Evolutionary conservation across 1,284 basidiomycete genomes (phyloP).

Genomic region (Sporisorium iseilematis-ciliati): DNA sequence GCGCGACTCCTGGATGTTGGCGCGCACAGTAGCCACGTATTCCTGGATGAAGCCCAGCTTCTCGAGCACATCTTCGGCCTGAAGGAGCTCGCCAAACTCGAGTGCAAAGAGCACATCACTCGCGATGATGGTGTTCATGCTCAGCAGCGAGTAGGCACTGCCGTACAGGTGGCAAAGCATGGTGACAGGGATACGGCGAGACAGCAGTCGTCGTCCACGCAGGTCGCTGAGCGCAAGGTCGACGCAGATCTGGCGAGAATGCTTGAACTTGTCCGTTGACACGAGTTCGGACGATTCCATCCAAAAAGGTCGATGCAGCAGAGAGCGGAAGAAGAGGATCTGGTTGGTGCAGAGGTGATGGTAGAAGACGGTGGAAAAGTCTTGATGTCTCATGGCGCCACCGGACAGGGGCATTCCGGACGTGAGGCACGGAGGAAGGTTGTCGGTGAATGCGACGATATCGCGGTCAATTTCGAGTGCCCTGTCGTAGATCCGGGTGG

Average conservation of each 20-base stretch:
- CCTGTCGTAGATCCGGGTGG: slow-evolving; percentile 31
- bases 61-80: slow-evolving; percentile 37
- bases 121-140: slow-evolving; percentile 52
- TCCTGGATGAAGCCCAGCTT: slow-evolving; percentile 47
- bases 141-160: slow-evolving; percentile 44
- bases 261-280: slow-evolving; percentile 22
- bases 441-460: slow-evolving; percentile 29
- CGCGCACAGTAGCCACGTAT: slow-evolving; percentile 38
- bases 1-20: slow-evolving; percentile 49
- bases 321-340: slow-evolving; percentile 46
- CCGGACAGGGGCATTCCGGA: slow-evolving; percentile 19
- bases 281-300: slow-evolving; percentile 46
- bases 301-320: slow-evolving; percentile 47
- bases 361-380: slow-evolving; percentile 47
- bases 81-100: slow-evolving; percentile 29
- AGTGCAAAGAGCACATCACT: slow-evolving; percentile 43
- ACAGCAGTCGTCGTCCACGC: slow-evolving; percentile 37
- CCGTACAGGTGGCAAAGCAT: slow-evolving; percentile 48
- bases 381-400: slow-evolving; percentile 36
- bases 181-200: slow-evolving; percentile 40
- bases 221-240: slow-evolving; percentile 38
- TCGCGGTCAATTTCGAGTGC: slow-evolving; percentile 44
- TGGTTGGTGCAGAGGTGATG: slow-evolving; percentile 47
- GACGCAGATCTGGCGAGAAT: slow-evolving; percentile 46
- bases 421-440: slow-evolving; percentile 32